Evolutionary conservation across 1,139 yeast genomes (phyloP).

Genomic region (Hemisphaericaspora subhashii): DNA sequence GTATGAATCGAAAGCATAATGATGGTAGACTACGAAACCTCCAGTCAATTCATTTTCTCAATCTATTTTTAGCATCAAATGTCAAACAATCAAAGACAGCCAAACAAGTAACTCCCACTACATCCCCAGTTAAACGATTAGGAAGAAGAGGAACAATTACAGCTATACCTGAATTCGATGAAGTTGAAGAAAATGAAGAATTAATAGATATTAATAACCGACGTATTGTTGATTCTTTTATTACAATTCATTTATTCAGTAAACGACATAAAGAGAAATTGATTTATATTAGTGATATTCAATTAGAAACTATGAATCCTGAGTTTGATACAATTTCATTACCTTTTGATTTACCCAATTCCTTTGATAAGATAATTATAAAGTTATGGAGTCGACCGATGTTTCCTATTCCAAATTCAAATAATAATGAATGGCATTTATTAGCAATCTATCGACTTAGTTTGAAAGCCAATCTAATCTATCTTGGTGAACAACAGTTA

Average conservation of each 20-base stretch:
- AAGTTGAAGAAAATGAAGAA: conserved; percentile 5
- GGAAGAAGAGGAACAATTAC: conserved; percentile 7
- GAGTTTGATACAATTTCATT: conserved; percentile 29
- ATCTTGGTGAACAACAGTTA: conserved; percentile 14
- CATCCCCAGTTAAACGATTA: conserved; percentile 3
- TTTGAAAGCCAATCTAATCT: conserved; percentile 19
- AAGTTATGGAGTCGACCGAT: conserved; percentile 26
- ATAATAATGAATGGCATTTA: conserved; percentile 21
- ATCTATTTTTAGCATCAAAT: conserved; percentile 5
- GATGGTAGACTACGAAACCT: conserved; percentile 8
- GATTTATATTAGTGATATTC: conserved; percentile 40
- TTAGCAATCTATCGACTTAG: conserved; percentile 22
- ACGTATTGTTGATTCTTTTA: conserved; percentile 28
- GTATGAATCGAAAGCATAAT: not conserved
- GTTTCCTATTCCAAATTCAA: conserved; percentile 1
- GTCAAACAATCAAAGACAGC: conserved; percentile 1
- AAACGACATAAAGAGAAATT: conserved; percentile 12
- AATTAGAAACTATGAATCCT: conserved; percentile 26
- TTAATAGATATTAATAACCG: conserved; percentile 13
- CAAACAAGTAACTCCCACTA: conserved; percentile 9
- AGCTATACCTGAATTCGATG: conserved; percentile 8
- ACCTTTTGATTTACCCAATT: conserved; percentile 21
- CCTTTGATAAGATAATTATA: conserved; percentile 17
- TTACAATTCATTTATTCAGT: conserved; percentile 24
- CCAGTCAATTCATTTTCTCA: conserved; percentile 5